Evolutionary conservation across 169 alveolate species (phyloP).

Genomic region (Cystoisospora suis): DNA sequence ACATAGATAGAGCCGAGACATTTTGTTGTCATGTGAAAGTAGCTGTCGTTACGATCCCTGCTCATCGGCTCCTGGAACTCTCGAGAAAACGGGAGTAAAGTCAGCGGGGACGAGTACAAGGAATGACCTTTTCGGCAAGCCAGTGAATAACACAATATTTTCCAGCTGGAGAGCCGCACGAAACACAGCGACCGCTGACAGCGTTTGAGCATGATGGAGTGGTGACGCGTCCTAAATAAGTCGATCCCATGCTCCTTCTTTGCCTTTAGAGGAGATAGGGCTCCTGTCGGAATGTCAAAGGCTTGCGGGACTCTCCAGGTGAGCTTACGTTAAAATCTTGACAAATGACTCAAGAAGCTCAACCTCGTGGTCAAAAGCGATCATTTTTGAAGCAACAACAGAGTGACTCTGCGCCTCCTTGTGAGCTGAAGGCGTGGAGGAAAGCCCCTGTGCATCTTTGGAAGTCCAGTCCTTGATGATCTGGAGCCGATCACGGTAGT

Average conservation of each 20-base stretch:
- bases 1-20: too few species aligned
- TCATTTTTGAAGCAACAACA: background rate
- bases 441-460: background rate
- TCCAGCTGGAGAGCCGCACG: background rate
- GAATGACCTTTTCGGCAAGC: too few species aligned
- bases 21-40: too few species aligned
- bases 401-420: background rate
- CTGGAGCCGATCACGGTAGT: background rate
- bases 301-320: background rate
- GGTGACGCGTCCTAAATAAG: too few species aligned
- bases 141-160: background rate
- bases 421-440: background rate
- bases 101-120: too few species aligned
- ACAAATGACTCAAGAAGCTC: constrained; percentile 7
- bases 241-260: too few species aligned
- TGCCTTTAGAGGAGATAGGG: background rate
- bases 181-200: background rate
- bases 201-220: background rate
- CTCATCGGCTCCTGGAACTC: too few species aligned
- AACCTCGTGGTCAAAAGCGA: constrained; percentile 21
- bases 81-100: too few species aligned
- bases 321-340: constrained; percentile 16
- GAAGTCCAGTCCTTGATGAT: constrained; percentile 15
- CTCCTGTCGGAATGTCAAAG: background rate
- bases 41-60: too few species aligned